These are phyloP conservation scores for Colletotrichum neosansevieriae DNA, from an alignment of 2,329 filamentous ascomycete species.

Conservation along the genomic window DNA sequence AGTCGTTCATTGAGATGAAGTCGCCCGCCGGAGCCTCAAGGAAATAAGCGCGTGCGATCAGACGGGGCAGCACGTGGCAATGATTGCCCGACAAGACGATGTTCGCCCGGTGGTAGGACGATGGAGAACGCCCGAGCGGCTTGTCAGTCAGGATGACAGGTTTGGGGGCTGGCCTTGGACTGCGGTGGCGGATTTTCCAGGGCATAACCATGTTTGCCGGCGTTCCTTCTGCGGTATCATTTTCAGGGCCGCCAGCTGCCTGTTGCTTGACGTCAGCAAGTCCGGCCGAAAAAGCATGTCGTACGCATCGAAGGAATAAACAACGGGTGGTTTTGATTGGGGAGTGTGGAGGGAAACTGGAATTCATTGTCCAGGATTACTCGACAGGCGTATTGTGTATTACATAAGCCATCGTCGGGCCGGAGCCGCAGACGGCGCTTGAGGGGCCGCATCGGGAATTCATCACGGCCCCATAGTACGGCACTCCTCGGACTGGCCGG, in stretches of 20 bases:
- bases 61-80: slow-evolving; percentile 4
- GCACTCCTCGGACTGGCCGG: too few relatives aligned
- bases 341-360: background rate
- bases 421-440: too few relatives aligned
- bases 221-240: slow-evolving; percentile 10
- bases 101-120: background rate
- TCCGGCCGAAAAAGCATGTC: background rate
- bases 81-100: background rate
- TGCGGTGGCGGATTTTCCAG: background rate
- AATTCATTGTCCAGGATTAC: background rate
- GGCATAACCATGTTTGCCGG: background rate
- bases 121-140: background rate
- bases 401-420: background rate
- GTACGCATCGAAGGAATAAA: slow-evolving; percentile 6
- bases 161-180: background rate
- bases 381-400: background rate
- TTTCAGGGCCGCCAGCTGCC: background rate
- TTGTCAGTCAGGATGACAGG: background rate
- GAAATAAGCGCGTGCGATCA: background rate
- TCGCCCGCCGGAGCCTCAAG: background rate
- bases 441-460: too few relatives aligned
- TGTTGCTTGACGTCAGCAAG: background rate
- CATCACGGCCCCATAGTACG: too few relatives aligned
- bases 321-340: background rate
- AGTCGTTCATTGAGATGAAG: background rate